Evolutionary conservation across 257 asterid species (phyloP), one percentile per base, ranked within the genome.

Genomic region (Solanum chiquidenum): DNA sequence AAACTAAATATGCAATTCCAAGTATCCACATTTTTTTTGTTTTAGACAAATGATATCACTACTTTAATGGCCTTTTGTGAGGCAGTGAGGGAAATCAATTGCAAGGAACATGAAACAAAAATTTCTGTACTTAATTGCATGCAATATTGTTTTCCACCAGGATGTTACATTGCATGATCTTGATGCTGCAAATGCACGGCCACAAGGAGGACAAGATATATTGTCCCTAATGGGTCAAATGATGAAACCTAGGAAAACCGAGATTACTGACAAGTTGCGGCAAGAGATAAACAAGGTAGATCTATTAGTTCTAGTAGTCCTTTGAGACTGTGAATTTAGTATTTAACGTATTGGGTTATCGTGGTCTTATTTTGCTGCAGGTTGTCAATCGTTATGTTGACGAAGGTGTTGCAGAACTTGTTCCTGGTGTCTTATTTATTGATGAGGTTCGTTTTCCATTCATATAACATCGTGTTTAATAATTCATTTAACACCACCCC

Each of bases 191-290:
- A 97, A 95, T 92, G 99, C 99, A 90, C 91, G 98, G 40, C 98
- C 98, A 62, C 99, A 95, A 92, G 99, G 99, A 86, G 99, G 99
- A 40, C 99, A 97, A 90, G 99, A 97, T 92, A 95, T 97, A 91
- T 86, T 97, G 92, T 97, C 99, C 69, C 92, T 97, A 86, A 95
- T 97, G 99, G 98, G 98, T 66, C 99, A 97, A 93, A 92, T 97
- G 98, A 93, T 95, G 98, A 97, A 95, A 91, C 99, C 98, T 66
- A 91, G 98, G 89, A 97, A 97, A 95, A 97, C 99, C 25, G 99
- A 97, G 92, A 95, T 97, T 86, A 95, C 99, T 42, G 99, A 95
- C 92, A 97, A 97, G 92, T 90, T 97, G 85, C 90, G 98, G 34
- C 98, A 92, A 90, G 98, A 95, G 93, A 95, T 97, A 89, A 97